Evolutionary conservation across 2,329 filamentous ascomycete genomes (phyloP), one percentile per base, ranked within the genome.

Genomic region (Aspergillus piperis): DNA sequence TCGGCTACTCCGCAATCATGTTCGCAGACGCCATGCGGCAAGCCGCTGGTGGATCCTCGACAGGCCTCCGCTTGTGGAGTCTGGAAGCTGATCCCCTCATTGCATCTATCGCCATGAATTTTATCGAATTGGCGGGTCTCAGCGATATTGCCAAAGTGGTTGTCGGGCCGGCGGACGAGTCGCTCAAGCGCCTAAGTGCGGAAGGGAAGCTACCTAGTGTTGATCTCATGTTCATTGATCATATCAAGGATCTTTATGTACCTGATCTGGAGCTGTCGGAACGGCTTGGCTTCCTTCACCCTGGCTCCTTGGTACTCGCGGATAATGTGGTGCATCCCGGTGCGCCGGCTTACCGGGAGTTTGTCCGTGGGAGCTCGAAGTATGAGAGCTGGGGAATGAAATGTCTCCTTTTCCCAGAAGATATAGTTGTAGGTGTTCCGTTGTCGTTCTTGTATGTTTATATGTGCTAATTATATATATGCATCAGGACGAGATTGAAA

Each of bases 1-100:
- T 92, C 17, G 91, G 91, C 44, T 95, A 95, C 79, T 94, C 90
- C 0, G 88, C 88, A 60, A 86, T 95, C 61, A 80, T 92, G 1
- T 94, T 93, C 70, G 89, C 85, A 49, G 82, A 86, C 36, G 87
- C 88, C 0, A 78, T 91, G 15, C 84, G 84, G 60, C 81, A 83
- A 52, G 83, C 82, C 3, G 88, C 88, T 11, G 89, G 88, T 2
- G 47, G 25, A 50, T 5, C 44, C 6, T 49, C 47, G 25, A 32
- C 47, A 11, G 81, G 83, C 15, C 23, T 30, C 65, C 78, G 80
- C 23, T 93, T 92, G 76, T 87, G 84, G 73, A 90, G 87, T 66
- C 78, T 95, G 5, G 91, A 95, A 72, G 81, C 85, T 66, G 90
- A 89, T 67, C 86, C 90, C 0, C 87, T 89, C 64, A 94, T 91